Base-by-base conservation (phyloP, 2,329 filamentous ascomycete genomes). In the Myriosclerotinia duriaeana region DNA sequence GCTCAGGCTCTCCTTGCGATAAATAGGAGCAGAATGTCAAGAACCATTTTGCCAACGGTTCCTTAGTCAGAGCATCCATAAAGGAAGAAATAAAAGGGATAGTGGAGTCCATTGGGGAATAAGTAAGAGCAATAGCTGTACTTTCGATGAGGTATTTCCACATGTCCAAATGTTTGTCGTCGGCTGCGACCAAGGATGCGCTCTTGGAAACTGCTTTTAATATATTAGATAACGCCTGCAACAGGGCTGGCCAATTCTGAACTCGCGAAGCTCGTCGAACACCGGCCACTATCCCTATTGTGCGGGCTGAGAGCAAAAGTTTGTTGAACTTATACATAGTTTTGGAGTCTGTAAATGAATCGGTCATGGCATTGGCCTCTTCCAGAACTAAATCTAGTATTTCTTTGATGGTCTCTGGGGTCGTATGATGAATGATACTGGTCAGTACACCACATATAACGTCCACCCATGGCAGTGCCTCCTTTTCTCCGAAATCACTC, bases 1-100 rank as follows among this genome's bases (percentile, higher is more conserved):
- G 85, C 64, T 89, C 85, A 1, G 84, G 76, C 55, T 93, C 88
- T 46, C 96, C 81, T 64, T 92, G 85, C 0, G 91, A 89, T 71
- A 95, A 88, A 63, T 91, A 88, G 17, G 89, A 89, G 78, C 92
- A 97, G 77, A 98, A 97, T 0, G 88, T 84, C 53, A 98, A 84
- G 76, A 97, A 98, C 80, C 88, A 89, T 62, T 79, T 79, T 73
- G 89, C 85, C 73, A 93, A 83, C 0, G 84, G 83, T 54, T 89
- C 86, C 62, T 84, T 84, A 4, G 85, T 87, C 58, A 96, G 79
- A 4, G 81, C 80, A 44, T 89, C 86, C 75, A 86, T 85, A 55
- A 96, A 82, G 4, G 85, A 78, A 20, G 85, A 84, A 66, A 93
- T 84, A 48, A 86, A 84, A 0, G 91, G 86, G 53, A 96, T 87